A percentile compares a stretch with the other conserved stretches of the same genome.
Conservation (phyloP, 768 basidiomycete genomes). For the Coprinellus micaceus region DNA sequence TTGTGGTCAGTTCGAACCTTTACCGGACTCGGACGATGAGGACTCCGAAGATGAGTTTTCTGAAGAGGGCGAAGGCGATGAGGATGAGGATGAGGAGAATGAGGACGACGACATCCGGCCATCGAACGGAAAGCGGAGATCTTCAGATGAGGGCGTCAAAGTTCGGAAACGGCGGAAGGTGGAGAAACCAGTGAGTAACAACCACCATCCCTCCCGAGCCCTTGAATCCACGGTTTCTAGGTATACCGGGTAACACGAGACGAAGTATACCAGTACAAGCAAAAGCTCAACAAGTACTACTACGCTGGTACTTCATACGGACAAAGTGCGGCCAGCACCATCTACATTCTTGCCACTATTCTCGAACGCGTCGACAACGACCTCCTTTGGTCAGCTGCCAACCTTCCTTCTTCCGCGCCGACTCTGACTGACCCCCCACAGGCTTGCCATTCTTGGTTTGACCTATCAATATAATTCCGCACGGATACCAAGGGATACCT, state of each 20-base stretch:
- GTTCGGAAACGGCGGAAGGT: slow-evolving; percentile 58
- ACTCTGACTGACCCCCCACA: slow-evolving; percentile 25
- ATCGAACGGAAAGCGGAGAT: slow-evolving; percentile 48
- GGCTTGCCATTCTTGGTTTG: slow-evolving; percentile 90
- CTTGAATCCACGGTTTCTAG: slow-evolving; percentile 26
- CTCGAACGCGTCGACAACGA: slow-evolving; percentile 92
- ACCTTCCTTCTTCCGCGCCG: neutral
- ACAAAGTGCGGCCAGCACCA: slow-evolving; percentile 83
- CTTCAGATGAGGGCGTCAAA: slow-evolving; percentile 33
- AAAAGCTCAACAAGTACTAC: slow-evolving; percentile 78
- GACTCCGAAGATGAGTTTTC: slow-evolving; percentile 50
- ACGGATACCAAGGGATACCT: slow-evolving; percentile 81
- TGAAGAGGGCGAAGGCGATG: slow-evolving; percentile 44
- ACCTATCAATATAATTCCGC: slow-evolving; percentile 90
- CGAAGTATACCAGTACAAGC: slow-evolving; percentile 60
- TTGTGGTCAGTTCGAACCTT: slow-evolving; percentile 67
- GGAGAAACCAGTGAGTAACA: slow-evolving; percentile 39
- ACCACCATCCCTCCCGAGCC: slow-evolving; percentile 5
- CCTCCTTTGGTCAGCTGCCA: slow-evolving; percentile 69
- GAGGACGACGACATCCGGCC: slow-evolving; percentile 28
- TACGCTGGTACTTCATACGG: slow-evolving; percentile 80
- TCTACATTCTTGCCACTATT: slow-evolving; percentile 88
- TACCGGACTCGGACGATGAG: slow-evolving; percentile 64
- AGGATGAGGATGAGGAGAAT: slow-evolving; percentile 39
- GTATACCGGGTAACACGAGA: slow-evolving; percentile 63